phyloP scores from a whole-genome alignment of 305 asterid species.

The Solanum hybrid region DNA sequence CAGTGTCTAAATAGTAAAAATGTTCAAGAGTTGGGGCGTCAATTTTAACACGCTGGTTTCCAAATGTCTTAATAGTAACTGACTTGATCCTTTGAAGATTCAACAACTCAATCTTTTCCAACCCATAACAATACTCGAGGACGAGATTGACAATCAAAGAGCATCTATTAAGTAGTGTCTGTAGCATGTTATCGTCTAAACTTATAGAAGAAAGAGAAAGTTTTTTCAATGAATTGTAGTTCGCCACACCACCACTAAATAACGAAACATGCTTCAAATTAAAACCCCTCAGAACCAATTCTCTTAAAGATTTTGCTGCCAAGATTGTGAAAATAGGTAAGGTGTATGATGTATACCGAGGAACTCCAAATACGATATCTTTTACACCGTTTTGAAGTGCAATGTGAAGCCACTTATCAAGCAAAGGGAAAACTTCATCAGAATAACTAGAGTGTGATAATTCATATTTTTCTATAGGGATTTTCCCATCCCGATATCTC shows the following conservation, averaged over 20 bases:
- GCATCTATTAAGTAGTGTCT: neutral
- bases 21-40: neutral
- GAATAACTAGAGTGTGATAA: no score
- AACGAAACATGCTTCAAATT: neutral
- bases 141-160: neutral
- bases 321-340: no score
- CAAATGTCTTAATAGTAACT: neutral
- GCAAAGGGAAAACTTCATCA: no score
- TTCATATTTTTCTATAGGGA: no score
- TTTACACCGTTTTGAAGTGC: no score
- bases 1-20: neutral
- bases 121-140: neutral
- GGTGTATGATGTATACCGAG: no score
- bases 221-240: no score
- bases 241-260: neutral
- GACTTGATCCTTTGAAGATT: neutral
- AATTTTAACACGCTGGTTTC: neutral
- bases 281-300: neutral
- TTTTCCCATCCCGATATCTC: no score
- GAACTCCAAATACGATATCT: no score
- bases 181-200: neutral
- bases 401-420: no score
- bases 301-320: neutral
- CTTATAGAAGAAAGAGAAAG: neutral
- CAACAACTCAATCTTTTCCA: neutral